A percentile compares a stretch with the other conserved stretches of the same genome.
These are phyloP conservation scores for Micractinium sp. DNA, from an alignment of 139 green algal genomes.

Conservation along the genomic window DNA sequence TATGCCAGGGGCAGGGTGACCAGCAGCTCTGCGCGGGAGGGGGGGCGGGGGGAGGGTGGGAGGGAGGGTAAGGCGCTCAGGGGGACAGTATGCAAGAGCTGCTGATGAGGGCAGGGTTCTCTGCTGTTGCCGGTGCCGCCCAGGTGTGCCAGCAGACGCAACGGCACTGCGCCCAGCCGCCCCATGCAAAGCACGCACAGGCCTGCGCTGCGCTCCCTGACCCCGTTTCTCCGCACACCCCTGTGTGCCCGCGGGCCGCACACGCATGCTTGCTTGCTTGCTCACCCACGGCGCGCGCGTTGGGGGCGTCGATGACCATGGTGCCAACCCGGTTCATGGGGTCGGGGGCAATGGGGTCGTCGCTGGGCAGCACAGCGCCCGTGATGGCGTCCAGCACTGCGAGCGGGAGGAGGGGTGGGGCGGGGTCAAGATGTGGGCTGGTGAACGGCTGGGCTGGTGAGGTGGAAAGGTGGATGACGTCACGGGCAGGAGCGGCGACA, in stretches of 20 bases:
- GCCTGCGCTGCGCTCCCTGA: neutral
- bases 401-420: neutral
- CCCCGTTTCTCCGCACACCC: no score
- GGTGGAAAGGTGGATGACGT: no score
- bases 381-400: constrained; percentile 6
- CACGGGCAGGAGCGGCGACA: neutral
- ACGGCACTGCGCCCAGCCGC: no score
- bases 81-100: neutral
- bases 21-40: neutral
- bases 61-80: neutral
- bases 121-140: neutral
- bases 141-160: no score
- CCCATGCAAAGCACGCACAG: neutral
- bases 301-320: constrained; percentile 1
- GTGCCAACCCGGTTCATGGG: constrained; percentile 5
- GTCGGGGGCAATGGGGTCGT: neutral
- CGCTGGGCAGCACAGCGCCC: neutral
- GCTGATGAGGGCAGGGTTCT: neutral
- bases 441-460: no score
- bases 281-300: constrained; percentile 7
- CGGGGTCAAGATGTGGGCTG: neutral
- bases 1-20: constrained; percentile 27
- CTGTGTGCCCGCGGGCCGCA: no score
- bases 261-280: no score
- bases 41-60: neutral